Percentiles rank a stretch among this genome's conserved stretches.
Evolutionary conservation across 2,329 filamentous ascomycete genomes (phyloP).

Genomic region (Tolypocladium cylindrosporum): DNA sequence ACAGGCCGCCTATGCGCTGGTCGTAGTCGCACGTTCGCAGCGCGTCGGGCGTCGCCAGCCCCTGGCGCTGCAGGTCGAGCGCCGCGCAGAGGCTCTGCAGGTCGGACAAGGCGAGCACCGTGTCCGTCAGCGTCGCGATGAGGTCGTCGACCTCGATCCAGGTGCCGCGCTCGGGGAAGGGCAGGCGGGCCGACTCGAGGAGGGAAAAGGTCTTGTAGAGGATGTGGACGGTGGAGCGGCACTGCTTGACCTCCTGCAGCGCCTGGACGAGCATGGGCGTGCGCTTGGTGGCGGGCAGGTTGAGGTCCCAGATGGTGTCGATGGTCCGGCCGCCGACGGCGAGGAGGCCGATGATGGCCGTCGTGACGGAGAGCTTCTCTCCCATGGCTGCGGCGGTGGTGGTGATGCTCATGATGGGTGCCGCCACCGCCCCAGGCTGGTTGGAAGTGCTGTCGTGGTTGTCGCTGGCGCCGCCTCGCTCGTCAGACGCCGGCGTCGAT

Average conservation of each 20-base stretch:
- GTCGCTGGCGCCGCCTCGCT: neutral
- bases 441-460: neutral
- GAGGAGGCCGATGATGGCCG: conserved; percentile 25
- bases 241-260: conserved; percentile 25
- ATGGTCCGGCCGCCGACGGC: conserved; percentile 22
- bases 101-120: conserved; percentile 23
- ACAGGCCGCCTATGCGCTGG: conserved; percentile 17
- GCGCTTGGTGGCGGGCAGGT: conserved; percentile 15
- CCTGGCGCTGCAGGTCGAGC: conserved; percentile 3
- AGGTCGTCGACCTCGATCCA: conserved; percentile 25
- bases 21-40: conserved; percentile 8
- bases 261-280: conserved; percentile 18
- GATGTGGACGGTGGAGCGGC: conserved; percentile 25
- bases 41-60: conserved; percentile 2
- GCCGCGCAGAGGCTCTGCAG: conserved; percentile 18
- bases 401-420: neutral
- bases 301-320: conserved; percentile 24
- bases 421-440: neutral
- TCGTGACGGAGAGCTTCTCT: conserved; percentile 22
- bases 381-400: neutral
- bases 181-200: conserved; percentile 21
- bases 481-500: neutral
- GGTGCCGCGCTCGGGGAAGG: conserved; percentile 22
- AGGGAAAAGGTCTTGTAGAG: conserved; percentile 24
- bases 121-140: conserved; percentile 24